These are phyloP conservation scores for Cladobotryum protrusum DNA, from an alignment of 2,329 filamentous ascomycete genomes.

Conservation along the genomic window DNA sequence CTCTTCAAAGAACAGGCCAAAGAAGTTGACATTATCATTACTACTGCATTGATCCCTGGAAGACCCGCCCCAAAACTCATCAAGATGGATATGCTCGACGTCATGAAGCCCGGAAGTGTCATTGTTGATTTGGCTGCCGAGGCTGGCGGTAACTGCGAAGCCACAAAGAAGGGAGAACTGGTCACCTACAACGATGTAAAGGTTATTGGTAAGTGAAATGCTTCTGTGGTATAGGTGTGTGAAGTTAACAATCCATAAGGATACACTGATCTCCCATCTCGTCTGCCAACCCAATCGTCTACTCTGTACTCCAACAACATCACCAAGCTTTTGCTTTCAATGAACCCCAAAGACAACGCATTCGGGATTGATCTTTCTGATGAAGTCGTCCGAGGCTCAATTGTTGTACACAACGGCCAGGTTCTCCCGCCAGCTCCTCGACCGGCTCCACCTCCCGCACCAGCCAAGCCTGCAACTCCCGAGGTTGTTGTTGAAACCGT, in stretches of 20 bases:
- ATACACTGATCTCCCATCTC: conserved; percentile 82
- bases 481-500: conserved; percentile 49
- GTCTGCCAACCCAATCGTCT: conserved; percentile 81
- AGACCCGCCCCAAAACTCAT: conserved; percentile 78
- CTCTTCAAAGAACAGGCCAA: conserved; percentile 80
- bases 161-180: conserved; percentile 68
- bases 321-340: conserved; percentile 78
- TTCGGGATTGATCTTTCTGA: conserved; percentile 77
- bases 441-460: conserved; percentile 51
- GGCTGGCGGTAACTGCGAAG: conserved; percentile 81
- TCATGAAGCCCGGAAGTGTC: conserved; percentile 86
- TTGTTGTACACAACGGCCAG: conserved; percentile 72
- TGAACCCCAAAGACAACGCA: conserved; percentile 68
- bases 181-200: conserved; percentile 70
- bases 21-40: conserved; percentile 89
- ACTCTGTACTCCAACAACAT: conserved; percentile 93
- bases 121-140: conserved; percentile 85
- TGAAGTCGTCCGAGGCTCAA: conserved; percentile 78
- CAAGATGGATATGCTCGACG: conserved; percentile 69
- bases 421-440: conserved; percentile 71
- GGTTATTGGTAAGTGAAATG: conserved; percentile 59
- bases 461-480: conserved; percentile 33
- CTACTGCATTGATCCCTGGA: conserved; percentile 85
- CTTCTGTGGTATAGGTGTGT: conserved; percentile 12
- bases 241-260: conserved; percentile 33